Evolutionary conservation across 306 rosid species (phyloP).

Genomic region (Canavalia ensiformis): DNA sequence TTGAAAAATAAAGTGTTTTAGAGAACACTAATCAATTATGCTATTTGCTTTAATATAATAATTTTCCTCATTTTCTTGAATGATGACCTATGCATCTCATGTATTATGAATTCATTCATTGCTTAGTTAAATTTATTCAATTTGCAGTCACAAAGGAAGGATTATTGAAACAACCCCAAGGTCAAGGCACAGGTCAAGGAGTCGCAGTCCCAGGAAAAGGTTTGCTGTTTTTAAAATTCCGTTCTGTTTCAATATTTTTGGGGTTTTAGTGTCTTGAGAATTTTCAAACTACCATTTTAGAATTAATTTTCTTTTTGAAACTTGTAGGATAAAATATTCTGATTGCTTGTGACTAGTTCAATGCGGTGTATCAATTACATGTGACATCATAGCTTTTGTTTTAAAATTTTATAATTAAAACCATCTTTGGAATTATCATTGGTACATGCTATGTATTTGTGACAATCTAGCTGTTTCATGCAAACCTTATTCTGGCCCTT

Average conservation of each 20-base stretch:
- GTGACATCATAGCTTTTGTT: slow-evolving; percentile 14
- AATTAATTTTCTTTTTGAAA: background rate
- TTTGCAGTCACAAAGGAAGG: slow-evolving; percentile 84
- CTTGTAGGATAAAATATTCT: background rate
- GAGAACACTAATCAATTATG: too few species aligned
- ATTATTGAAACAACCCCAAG: slow-evolving; percentile 64
- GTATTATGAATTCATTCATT: background rate
- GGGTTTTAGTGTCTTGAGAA: background rate
- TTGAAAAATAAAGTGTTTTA: too few species aligned
- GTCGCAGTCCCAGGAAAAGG: slow-evolving; percentile 88
- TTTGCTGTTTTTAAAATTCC: slow-evolving; percentile 29
- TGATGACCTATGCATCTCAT: background rate
- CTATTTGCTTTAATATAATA: background rate
- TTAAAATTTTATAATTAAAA: background rate
- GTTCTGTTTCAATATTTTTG: background rate
- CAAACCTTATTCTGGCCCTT: background rate
- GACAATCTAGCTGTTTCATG: background rate
- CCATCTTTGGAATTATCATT: background rate
- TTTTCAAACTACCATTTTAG: background rate
- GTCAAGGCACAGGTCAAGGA: slow-evolving; percentile 71
- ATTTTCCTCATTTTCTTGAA: background rate
- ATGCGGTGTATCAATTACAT: background rate
- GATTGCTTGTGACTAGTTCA: background rate
- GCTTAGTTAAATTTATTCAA: slow-evolving; percentile 31
- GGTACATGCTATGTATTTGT: background rate